phyloP scores from a whole-genome alignment of 208 protist species.

The Giardia muris region DNA sequence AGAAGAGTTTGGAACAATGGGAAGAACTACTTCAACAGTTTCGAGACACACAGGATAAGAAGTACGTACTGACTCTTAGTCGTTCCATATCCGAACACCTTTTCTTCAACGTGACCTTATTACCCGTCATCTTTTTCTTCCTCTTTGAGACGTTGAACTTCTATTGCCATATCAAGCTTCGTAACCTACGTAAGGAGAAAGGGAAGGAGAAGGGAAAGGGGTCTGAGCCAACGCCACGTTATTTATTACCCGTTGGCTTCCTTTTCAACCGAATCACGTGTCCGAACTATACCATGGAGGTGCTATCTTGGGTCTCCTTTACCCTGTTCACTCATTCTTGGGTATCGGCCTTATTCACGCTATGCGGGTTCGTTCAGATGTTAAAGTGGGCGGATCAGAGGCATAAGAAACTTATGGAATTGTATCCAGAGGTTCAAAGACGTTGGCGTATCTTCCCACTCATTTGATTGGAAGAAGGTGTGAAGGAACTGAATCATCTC shows the following conservation, averaged over 20 bases:
- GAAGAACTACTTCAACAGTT: background rate
- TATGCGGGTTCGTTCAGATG: background rate
- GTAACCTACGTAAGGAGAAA: conserved; percentile 53
- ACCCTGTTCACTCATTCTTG: background rate
- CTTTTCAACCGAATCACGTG: conserved; percentile 68
- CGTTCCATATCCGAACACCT: conserved; percentile 38
- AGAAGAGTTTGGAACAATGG: background rate
- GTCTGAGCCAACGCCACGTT: too few species aligned
- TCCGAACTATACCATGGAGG: conserved; percentile 80
- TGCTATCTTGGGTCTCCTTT: conserved; percentile 70
- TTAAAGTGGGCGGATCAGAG: background rate
- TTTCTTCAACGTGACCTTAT: conserved; percentile 32
- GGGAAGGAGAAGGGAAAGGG: too few species aligned
- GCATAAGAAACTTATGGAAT: background rate
- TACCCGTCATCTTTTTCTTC: conserved; percentile 37
- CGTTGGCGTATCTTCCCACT: background rate
- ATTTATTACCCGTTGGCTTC: conserved; percentile 58
- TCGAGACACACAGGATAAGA: background rate
- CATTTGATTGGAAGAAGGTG: too few species aligned
- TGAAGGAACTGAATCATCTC: too few species aligned
- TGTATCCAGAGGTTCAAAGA: background rate
- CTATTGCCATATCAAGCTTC: conserved; percentile 62
- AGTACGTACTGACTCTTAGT: background rate
- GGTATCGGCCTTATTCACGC: background rate
- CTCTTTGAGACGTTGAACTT: conserved; percentile 67